Evolutionary conservation across 176 grass and related monocot species (phyloP), one percentile per base, ranked within the genome.

Genomic region (Raddia guianensis): DNA sequence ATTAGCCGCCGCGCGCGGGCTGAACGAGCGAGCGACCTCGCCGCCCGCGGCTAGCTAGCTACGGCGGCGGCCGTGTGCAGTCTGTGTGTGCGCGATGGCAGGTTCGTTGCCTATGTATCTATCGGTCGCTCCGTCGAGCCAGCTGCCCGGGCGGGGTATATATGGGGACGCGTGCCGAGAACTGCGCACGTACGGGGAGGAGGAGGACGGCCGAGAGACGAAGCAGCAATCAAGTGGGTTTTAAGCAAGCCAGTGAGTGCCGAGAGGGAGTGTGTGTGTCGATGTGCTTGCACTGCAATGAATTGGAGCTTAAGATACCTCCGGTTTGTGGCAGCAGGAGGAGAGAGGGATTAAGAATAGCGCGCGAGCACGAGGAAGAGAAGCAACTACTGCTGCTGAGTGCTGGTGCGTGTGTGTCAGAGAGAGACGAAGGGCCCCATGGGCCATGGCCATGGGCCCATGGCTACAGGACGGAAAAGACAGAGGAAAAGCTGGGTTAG

Each of bases 241-340:
- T 76, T 27, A 97, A 91, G 91, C 88, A 97, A 97, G 33, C 73
- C 35, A 9, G 14, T 19, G 34, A 62, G 62, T 9, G 62, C 32
- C 34, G 59, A 15, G 65, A 47, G 49, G 13, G 68, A 5, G 49
- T 3, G 62, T 80, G 68, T 48, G 5, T 9, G 7, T 68, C 77
- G 83, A 65, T 65, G 78, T 68, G 75, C 78, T 83, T 77, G 55
- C 71, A 66, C 67, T 69, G 51, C 80, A 87, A 82, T 93, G 88
- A 88, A 93, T 97, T 97, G 80, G 62, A 85, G 87, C 79, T 85
- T 34, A 97, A 97, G 91, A 78, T 85, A 93, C 75, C 78, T 35
- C 64, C 63, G 33, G 49, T 71, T 72, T 53, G 75, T 82, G 27
- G 75, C 66, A 84, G 72, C 79, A 76, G 80, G 18, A 55, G 27